These are phyloP conservation scores for Sambucus nigra DNA, from an alignment of 129 eudicot species.

Conservation along the genomic window DNA sequence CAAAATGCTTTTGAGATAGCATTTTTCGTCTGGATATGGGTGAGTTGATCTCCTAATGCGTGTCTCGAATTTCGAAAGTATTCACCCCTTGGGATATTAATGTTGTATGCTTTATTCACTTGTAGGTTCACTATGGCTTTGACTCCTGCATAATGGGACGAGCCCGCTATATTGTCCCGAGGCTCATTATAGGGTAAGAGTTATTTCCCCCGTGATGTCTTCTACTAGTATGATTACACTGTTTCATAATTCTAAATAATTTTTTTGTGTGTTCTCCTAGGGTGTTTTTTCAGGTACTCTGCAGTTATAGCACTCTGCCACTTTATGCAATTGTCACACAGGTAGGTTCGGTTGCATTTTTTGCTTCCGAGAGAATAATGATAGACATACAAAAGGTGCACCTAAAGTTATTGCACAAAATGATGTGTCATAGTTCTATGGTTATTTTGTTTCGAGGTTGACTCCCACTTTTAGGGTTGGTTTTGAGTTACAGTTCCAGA, in stretches of 20 bases:
- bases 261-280: conserved; percentile 20
- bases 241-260: not conserved
- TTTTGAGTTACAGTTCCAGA: too few relatives aligned
- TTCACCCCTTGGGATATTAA: not conserved
- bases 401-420: too few relatives aligned
- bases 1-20: conserved; percentile 96
- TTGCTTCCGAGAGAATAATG: too few relatives aligned
- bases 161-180: conserved; percentile 58
- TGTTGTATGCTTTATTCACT: not conserved
- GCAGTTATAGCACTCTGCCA: conserved; percentile 94
- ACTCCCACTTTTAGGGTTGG: too few relatives aligned
- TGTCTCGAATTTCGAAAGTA: not conserved
- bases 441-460: too few relatives aligned
- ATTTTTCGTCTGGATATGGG: conserved; percentile 90
- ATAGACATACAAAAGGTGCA: too few relatives aligned
- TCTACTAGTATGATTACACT: too few relatives aligned
- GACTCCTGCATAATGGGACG: conserved; percentile 90
- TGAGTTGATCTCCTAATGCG: conserved; percentile 13
- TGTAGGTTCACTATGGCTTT: conserved; percentile 73
- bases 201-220: not conserved
- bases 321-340: conserved; percentile 91
- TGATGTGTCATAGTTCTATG: too few relatives aligned
- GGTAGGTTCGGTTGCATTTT: conserved; percentile 27
- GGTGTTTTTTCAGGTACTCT: conserved; percentile 70
- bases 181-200: conserved; percentile 81